Evolutionary conservation across 371 early-diverging fungal genomes (phyloP), one percentile per base, ranked within the genome.

Genomic region (Actinomucor elegans): DNA sequence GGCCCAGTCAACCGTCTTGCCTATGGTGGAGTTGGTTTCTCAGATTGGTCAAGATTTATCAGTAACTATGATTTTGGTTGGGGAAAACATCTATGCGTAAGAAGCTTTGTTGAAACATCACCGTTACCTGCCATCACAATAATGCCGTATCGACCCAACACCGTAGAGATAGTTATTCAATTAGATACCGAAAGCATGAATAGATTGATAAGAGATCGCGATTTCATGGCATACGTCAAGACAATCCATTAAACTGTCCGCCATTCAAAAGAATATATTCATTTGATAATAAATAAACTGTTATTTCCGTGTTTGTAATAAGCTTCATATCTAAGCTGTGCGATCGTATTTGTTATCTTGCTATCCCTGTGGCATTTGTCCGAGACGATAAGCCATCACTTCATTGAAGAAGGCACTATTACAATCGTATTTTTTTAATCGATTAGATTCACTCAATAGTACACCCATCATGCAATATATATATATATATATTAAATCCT

Each of bases 11-110:
- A 29, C 18, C 36, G 49, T 11, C 37, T 49, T 11, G 44, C 40
- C 3, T 29, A 23, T 33, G 48, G 53, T 4, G 60, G 43, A 3
- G 44, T 53, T 18, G 60, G 60, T 21, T 21, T 52, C 24, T 37
- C 54, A 34, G 60, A 59, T 46, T 59, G 60, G 60, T 51, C 52
- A 3, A 47, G 54, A 24, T 59, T 59, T 37, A 14, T 31, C 0
- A 17, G 33, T 15, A 27, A 28, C 34, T 47, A 38, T 23, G 54
- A 59, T 49, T 36, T 48, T 31, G 53, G 54, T 1, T 48, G 38
- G 36, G 60, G 60, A 11, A 27, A 23, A 9, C 44, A 43, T n/a
- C 7, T 24, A 7, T 35, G 18, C 6, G 15, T 59, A 12, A 32
- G 60, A 34, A 52, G 53, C 15, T 59, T 50, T 43, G 53, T 59